Evolutionary conservation across 495 filamentous ascomycete genomes (phyloP), one percentile per base, ranked within the genome.

Genomic region (Filosporella fistucella): DNA sequence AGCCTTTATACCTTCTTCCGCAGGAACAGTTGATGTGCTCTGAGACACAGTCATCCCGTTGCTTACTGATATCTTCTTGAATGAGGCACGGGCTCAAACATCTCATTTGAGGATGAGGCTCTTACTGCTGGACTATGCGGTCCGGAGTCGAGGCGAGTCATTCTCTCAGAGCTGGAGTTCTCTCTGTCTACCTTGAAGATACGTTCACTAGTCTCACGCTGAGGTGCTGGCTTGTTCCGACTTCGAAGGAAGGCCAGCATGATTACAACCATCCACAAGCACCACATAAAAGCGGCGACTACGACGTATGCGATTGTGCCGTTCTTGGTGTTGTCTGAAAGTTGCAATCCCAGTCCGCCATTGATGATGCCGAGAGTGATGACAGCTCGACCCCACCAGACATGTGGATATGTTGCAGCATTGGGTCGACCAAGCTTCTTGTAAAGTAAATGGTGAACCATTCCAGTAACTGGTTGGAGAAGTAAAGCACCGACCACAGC

Each of bases 341-440:
- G 58, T 21, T 66, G 49, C 12, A 88, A 68, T 1, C 86, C 86
- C 4, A 88, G 63, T 0, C 86, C 85, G 41, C 77, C 86, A 60
- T 89, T 90, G 45, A 89, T 68, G 26, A 87, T 68, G 3, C 80
- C 87, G n/a, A 86, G 55, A 4, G 71, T 57, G 18, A 90, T 71
- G 28, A 87, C 51, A 4, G 62, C 36, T 1, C 87, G 76, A 4
- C 86, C 87, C 47, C 72, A 77, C 85, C 86, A 89, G 52, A 84
- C 77, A 59, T 91, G 87, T 4, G 63, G 56, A 45, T 80, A 65
- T n/a, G 74, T 76, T 59, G 81, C 68, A 5, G 68, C 7, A 13
- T 74, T 75, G 11, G 80, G 81, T 4, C 47, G 35, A 18, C 69
- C 58, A 1, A 64, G 58, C 46, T 71, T 74, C 13, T 65, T 37